phyloP scores from a whole-genome alignment of 2,329 filamentous ascomycete genomes.

The Orbilia ellipsospora region DNA sequence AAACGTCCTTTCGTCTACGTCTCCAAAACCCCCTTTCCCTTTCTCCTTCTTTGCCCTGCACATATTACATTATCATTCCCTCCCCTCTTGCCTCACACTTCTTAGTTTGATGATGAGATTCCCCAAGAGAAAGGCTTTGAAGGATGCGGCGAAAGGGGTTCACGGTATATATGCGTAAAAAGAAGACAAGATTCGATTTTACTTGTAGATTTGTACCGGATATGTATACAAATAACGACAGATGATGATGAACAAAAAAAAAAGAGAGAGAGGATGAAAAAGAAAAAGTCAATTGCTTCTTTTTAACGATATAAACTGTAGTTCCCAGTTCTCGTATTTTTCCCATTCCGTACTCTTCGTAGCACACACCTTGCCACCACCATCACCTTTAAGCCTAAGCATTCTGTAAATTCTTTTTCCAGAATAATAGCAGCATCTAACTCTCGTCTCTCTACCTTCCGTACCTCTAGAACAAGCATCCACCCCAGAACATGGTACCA shows the following conservation, averaged over 20 bases:
- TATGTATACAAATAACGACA: slow-evolving; percentile 39
- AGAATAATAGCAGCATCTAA: slow-evolving; percentile 2
- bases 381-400: not conserved
- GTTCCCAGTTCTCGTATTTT: slow-evolving; percentile 35
- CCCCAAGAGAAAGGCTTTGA: no score
- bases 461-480: not conserved
- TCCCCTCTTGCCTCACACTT: not conserved
- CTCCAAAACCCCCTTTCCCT: not conserved
- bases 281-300: slow-evolving; percentile 48
- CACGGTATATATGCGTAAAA: slow-evolving; percentile 54
- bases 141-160: slow-evolving; percentile 24
- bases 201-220: slow-evolving; percentile 19
- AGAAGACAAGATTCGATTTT: slow-evolving; percentile 39
- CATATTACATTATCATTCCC: slow-evolving; percentile 5
- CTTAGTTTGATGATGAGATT: no score
- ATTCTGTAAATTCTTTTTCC: slow-evolving; percentile 1
- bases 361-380: not conserved
- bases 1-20: slow-evolving; percentile 12
- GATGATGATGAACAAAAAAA: not conserved
- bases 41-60: slow-evolving; percentile 5
- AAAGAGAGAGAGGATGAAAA: slow-evolving; percentile 8
- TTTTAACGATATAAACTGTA: slow-evolving; percentile 56
- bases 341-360: not conserved
- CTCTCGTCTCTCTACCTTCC: not conserved
- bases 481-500: slow-evolving; percentile 18